phyloP scores from a whole-genome alignment of 768 basidiomycete genomes.

The Sporobolomyces phaffii region DNA sequence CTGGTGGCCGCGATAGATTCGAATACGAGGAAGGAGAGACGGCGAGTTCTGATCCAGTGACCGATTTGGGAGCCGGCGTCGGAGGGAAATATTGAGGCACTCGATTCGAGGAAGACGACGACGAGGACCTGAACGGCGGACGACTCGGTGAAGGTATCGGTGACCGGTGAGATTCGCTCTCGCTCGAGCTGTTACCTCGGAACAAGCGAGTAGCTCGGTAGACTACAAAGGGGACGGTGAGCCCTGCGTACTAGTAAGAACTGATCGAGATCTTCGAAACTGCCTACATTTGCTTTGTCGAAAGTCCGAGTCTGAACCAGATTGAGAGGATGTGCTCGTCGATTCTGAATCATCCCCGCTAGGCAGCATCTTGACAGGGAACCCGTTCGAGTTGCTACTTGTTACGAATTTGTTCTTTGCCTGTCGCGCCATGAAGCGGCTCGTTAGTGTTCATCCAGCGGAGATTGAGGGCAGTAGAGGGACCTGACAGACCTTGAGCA shows the following conservation, averaged over 20 bases:
- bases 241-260: neutral
- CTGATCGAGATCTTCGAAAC: neutral
- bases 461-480: neutral
- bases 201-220: conserved; percentile 30
- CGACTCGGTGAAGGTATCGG: conserved; percentile 4
- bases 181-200: conserved; percentile 15
- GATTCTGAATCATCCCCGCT: conserved; percentile 24
- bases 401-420: conserved; percentile 69
- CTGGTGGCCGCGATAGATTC: neutral
- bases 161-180: neutral
- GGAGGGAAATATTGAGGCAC: conserved; percentile 1
- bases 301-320: conserved; percentile 40
- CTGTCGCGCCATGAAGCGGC: conserved; percentile 50
- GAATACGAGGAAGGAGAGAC: neutral
- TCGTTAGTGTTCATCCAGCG: too few relatives aligned
- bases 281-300: conserved; percentile 31
- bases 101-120: conserved; percentile 10
- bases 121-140: neutral
- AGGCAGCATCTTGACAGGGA: conserved; percentile 20
- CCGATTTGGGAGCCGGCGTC: neutral
- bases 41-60: conserved; percentile 2
- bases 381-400: conserved; percentile 2
- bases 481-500: conserved; percentile 63
- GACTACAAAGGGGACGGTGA: neutral
- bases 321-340: conserved; percentile 10